Conservation (phyloP, 192 early-diverging fungal genomes). For the Coemansia sp. region DNA sequence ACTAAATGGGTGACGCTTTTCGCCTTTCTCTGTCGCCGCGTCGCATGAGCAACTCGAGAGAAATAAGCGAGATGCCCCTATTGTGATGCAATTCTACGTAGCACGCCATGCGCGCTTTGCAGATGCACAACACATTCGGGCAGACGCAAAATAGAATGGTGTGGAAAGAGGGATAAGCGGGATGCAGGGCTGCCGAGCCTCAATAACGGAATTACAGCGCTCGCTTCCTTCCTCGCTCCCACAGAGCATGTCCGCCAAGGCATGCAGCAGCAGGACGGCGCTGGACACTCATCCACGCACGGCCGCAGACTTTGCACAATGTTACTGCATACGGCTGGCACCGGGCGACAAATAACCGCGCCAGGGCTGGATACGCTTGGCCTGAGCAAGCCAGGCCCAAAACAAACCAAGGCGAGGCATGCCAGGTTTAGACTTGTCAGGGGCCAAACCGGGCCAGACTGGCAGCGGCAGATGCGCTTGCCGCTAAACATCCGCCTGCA, state of each 20-base stretch:
- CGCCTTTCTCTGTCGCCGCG: not conserved
- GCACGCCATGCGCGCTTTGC: conserved; percentile 11
- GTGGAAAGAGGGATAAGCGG: not conserved
- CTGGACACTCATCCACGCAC: not conserved
- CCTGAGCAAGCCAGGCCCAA: too few species aligned
- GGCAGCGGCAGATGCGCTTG: not conserved
- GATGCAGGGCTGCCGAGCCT: conserved; percentile 6
- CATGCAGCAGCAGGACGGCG: too few species aligned
- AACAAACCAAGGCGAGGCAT: too few species aligned
- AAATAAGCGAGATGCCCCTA: not conserved
- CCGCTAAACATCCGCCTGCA: too few species aligned
- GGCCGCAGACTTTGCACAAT: too few species aligned
- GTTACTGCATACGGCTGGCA: conserved; percentile 9
- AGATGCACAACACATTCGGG: conserved; percentile 3
- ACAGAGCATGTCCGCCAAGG: not conserved
- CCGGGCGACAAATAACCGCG: not conserved
- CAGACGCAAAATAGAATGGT: not conserved
- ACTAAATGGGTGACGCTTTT: too few species aligned
- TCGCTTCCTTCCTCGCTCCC: not conserved
- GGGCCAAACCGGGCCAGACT: not conserved
- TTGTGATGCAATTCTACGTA: conserved; percentile 7
- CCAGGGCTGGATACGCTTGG: too few species aligned
- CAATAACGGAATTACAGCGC: not conserved
- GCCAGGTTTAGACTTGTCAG: not conserved
- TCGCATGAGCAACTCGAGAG: not conserved